phyloP scores from a whole-genome alignment of 2,329 filamentous ascomycete species.

The Penicillium sp. region DNA sequence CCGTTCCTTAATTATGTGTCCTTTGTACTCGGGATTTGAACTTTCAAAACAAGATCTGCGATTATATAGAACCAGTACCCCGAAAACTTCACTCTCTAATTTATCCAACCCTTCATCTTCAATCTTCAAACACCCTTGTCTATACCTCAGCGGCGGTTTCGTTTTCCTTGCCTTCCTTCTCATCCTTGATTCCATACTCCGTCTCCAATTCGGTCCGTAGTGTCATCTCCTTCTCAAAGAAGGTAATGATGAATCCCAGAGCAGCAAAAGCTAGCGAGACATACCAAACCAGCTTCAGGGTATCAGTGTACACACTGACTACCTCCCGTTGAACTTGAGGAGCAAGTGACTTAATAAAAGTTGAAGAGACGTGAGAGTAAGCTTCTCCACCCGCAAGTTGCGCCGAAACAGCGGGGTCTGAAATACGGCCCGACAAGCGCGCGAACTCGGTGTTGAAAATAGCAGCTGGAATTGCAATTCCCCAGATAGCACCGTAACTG shows the following conservation, averaged over 20 bases:
- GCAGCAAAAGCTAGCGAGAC: background rate
- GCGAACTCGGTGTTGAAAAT: slow-evolving; percentile 27
- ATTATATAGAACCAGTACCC: too few relatives aligned
- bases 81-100: too few relatives aligned
- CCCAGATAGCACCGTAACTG: slow-evolving; percentile 24
- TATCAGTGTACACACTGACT: background rate
- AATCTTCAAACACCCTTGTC: too few relatives aligned
- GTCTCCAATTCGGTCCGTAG: background rate
- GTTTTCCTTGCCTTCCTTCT: background rate
- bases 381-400: background rate
- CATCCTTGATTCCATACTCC: background rate
- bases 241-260: background rate
- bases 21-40: too few relatives aligned
- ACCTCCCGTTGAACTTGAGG: background rate
- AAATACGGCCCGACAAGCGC: background rate
- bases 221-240: background rate
- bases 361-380: background rate
- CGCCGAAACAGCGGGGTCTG: background rate
- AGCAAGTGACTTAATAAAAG: background rate
- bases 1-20: too few relatives aligned
- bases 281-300: background rate
- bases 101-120: too few relatives aligned
- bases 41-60: too few relatives aligned
- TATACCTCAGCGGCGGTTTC: background rate
- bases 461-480: slow-evolving; percentile 20